These are phyloP conservation scores for Populus davidiana DNA, from an alignment of 345 rosid genomes.

Conservation along the genomic window DNA sequence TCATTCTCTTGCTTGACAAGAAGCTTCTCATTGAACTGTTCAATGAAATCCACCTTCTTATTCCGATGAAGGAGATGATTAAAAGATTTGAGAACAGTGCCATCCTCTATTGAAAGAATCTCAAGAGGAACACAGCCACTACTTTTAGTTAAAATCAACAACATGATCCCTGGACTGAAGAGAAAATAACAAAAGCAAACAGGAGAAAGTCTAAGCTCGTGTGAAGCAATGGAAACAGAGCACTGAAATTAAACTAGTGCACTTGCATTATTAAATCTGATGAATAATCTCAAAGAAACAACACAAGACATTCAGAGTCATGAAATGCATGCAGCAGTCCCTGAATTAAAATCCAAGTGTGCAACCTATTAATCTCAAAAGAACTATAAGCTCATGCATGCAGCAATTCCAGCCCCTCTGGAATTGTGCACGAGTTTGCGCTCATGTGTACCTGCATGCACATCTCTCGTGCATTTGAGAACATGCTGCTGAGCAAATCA, in stretches of 20 bases:
- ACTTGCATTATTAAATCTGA: background rate
- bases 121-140: constrained; percentile 49
- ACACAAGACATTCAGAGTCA: background rate
- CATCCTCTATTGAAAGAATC: constrained; percentile 58
- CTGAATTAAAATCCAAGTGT: background rate
- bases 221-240: background rate
- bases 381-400: background rate
- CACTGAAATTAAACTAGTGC: background rate
- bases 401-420: background rate
- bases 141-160: constrained; percentile 44
- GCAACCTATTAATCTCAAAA: background rate
- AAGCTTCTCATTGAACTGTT: constrained; percentile 63
- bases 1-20: constrained; percentile 62
- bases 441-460: background rate
- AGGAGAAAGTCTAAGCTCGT: background rate
- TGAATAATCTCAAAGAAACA: background rate
- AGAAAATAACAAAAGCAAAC: background rate
- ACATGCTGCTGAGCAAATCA: background rate
- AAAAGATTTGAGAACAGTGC: constrained; percentile 54
- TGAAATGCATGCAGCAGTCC: background rate
- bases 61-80: constrained; percentile 57
- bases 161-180: constrained; percentile 58
- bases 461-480: background rate
- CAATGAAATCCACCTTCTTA: constrained; percentile 62
- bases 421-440: background rate